Conservation (phyloP, 495 filamentous ascomycete species). For the Penicillium pulvis region DNA sequence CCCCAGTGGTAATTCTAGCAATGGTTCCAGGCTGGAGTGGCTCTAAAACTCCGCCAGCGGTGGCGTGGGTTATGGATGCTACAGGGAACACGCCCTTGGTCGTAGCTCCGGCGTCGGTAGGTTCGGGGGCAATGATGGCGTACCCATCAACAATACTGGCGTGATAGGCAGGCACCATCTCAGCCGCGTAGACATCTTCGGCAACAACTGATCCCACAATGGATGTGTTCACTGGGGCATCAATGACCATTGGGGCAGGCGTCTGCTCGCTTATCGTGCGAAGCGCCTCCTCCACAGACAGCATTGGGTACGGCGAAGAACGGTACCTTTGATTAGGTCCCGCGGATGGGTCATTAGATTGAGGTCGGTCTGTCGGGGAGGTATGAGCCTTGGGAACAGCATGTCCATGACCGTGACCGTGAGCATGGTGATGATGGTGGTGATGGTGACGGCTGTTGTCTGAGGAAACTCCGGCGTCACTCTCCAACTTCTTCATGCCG, state of each 20-base stretch:
- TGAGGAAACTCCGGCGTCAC: constrained; percentile 67
- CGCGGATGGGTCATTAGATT: constrained; percentile 79
- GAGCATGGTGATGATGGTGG: constrained; percentile 58
- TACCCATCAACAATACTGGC: constrained; percentile 99
- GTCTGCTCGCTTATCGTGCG: constrained; percentile 70
- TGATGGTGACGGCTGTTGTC: constrained; percentile 48
- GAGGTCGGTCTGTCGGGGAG: constrained; percentile 54
- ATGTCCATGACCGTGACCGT: constrained; percentile 67
- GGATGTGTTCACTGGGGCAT: constrained; percentile 57
- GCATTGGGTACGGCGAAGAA: constrained; percentile 89
- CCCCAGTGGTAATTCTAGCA: constrained; percentile 90
- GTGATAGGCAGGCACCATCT: constrained; percentile 87
- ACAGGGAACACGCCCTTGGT: constrained; percentile 84
- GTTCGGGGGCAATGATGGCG: constrained; percentile 60
- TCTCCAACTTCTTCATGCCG: constrained; percentile 81
- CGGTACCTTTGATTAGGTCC: constrained; percentile 78
- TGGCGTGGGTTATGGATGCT: constrained; percentile 81
- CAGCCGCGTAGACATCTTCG: constrained; percentile 74
- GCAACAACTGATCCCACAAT: constrained; percentile 80
- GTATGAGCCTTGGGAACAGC: constrained; percentile 72
- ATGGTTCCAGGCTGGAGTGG: constrained; percentile 72
- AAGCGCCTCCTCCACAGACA: constrained; percentile 80
- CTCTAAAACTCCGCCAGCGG: constrained; percentile 58
- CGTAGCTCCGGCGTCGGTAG: constrained; percentile 53
- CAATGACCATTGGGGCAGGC: constrained; percentile 56